phyloP scores from a whole-genome alignment of 1,284 basidiomycete genomes.

The Erythrobasidium hasegawianum region DNA sequence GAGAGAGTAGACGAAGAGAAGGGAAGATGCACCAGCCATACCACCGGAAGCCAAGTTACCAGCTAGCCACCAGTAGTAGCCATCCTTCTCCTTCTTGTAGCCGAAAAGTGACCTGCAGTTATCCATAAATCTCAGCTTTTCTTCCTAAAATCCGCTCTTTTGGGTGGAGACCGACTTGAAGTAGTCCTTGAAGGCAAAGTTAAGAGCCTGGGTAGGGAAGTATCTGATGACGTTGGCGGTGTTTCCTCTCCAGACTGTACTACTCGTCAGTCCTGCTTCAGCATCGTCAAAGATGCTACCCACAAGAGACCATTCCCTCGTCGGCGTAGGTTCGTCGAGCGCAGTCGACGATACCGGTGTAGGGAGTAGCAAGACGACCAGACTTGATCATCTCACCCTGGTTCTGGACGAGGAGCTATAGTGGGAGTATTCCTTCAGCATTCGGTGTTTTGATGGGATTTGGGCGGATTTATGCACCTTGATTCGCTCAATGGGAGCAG shows the following conservation, averaged over 20 bases:
- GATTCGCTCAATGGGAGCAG: slow-evolving; percentile 98
- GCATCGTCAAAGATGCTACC: slow-evolving; percentile 9
- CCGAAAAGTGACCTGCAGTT: slow-evolving; percentile 16
- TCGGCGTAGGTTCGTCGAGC: slow-evolving; percentile 80
- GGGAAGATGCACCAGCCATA: slow-evolving; percentile 57
- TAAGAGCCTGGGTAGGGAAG: slow-evolving; percentile 93
- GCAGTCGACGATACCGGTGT: slow-evolving; percentile 90
- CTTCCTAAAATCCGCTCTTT: background rate
- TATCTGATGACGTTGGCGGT: slow-evolving; percentile 97
- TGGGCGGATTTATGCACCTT: slow-evolving; percentile 53
- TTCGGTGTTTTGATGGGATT: background rate
- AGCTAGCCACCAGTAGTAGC: slow-evolving; percentile 47
- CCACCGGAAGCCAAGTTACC: slow-evolving; percentile 87
- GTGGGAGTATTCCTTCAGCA: slow-evolving; percentile 5
- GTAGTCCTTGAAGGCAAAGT: slow-evolving; percentile 81
- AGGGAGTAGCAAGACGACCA: slow-evolving; percentile 52
- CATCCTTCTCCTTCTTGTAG: slow-evolving; percentile 46
- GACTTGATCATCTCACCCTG: slow-evolving; percentile 58
- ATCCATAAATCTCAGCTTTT: background rate
- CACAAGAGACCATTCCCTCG: slow-evolving; percentile 74
- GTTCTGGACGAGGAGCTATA: slow-evolving; percentile 86
- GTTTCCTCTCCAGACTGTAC: slow-evolving; percentile 82
- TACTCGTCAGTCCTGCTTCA: slow-evolving; percentile 6
- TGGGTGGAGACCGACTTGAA: slow-evolving; percentile 75
- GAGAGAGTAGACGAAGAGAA: slow-evolving; percentile 95